Percentiles rank a stretch among this genome's conserved stretches.
Evolutionary conservation across 805 yeast genomes (phyloP).

Genomic region (Saccharomycopsis sp.): DNA sequence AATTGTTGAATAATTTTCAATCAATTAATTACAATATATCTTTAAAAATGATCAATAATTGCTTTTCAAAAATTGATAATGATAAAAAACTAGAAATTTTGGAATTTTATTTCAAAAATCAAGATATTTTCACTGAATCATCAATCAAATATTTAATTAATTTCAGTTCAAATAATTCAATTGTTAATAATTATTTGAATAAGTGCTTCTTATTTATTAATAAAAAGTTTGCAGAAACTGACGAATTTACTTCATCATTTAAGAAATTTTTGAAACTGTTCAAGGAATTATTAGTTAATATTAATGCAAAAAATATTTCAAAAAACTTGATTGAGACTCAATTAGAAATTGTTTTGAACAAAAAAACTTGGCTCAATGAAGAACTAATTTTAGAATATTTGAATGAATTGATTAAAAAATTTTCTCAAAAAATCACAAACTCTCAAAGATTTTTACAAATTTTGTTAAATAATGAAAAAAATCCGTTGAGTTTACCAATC

Average conservation of each 20-base stretch:
- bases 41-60: constrained; percentile 2
- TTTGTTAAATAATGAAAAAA: constrained; percentile 41
- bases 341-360: constrained; percentile 46
- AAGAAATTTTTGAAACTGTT: constrained; percentile 19
- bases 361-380: constrained; percentile 34
- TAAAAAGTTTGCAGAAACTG: constrained; percentile 47
- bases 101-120: background rate
- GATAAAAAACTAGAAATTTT: background rate
- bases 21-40: background rate
- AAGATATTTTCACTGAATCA: constrained; percentile 10
- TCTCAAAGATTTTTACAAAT: constrained; percentile 55
- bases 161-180: background rate
- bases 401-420: constrained; percentile 14
- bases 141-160: background rate
- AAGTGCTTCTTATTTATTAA: constrained; percentile 52
- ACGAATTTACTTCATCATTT: constrained; percentile 18
- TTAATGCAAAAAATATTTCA: constrained; percentile 35
- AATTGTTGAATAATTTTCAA: background rate
- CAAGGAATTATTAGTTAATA: constrained; percentile 22
- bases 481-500: constrained; percentile 23
- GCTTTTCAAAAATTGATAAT: background rate
- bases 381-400: constrained; percentile 36
- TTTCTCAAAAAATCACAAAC: constrained; percentile 25
- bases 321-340: constrained; percentile 46
- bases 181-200: constrained; percentile 23